Percentiles rank a stretch among this genome's conserved stretches.
These are phyloP conservation scores for Diplogelasinospora grovesii DNA, from an alignment of 495 filamentous ascomycete genomes.

Conservation along the genomic window DNA sequence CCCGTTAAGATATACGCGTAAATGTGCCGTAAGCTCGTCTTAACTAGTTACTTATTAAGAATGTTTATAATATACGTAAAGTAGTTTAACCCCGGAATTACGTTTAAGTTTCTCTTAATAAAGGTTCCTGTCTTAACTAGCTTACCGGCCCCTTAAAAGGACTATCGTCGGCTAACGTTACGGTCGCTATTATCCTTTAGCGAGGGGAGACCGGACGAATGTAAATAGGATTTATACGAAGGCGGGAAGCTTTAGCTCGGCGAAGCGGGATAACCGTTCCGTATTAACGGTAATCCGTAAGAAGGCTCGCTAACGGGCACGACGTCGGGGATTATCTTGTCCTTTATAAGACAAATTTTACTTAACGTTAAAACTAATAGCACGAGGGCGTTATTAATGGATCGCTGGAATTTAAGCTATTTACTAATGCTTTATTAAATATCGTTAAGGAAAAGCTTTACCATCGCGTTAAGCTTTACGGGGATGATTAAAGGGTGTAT, in stretches of 20 bases:
- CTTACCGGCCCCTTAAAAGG: conserved; percentile 32
- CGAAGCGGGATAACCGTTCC: conserved; percentile 42
- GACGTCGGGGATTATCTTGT: conserved; percentile 54
- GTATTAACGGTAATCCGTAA: conserved; percentile 37
- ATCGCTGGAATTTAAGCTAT: conserved; percentile 40
- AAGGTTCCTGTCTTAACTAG: conserved; percentile 18
- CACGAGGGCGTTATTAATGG: conserved; percentile 68
- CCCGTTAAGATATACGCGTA: conserved; percentile 84
- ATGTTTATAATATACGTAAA: conserved; percentile 83
- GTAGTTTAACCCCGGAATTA: conserved; percentile 82
- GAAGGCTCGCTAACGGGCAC: conserved; percentile 37
- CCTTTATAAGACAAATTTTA: conserved; percentile 64
- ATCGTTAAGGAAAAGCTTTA: conserved; percentile 41
- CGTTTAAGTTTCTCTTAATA: conserved; percentile 64
- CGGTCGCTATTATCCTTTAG: conserved; percentile 41
- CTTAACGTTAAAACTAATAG: conserved; percentile 80
- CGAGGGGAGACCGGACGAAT: conserved; percentile 37
- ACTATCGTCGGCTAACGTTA: conserved; percentile 34
- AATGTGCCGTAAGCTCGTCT: conserved; percentile 70
- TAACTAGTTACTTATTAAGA: conserved; percentile 71
- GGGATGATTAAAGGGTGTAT: conserved; percentile 79
- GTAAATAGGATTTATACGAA: conserved; percentile 29
- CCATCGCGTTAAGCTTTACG: conserved; percentile 41
- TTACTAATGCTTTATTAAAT: conserved; percentile 23
- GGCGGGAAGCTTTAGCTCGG: conserved; percentile 45